Evolutionary conservation across 805 yeast species (phyloP).

Genomic region (Ogataea siamensis): DNA sequence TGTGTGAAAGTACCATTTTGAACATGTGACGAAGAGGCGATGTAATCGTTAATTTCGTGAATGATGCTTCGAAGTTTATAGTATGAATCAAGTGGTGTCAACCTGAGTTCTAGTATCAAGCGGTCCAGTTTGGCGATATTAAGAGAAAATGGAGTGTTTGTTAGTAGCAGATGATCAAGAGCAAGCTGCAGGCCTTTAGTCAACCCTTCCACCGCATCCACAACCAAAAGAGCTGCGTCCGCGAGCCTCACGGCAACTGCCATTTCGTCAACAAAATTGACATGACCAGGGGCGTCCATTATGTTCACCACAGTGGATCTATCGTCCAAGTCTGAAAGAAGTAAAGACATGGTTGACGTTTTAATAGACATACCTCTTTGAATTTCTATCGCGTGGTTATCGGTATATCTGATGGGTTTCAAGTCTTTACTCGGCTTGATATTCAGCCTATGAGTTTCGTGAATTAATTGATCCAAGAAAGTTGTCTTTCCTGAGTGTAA

Average conservation of each 20-base stretch:
- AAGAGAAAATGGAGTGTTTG: slow-evolving; percentile 52
- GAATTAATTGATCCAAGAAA: slow-evolving; percentile 63
- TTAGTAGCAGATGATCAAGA: slow-evolving; percentile 50
- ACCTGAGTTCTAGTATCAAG: slow-evolving; percentile 70
- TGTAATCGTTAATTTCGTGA: slow-evolving; percentile 59
- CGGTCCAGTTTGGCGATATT: slow-evolving; percentile 84
- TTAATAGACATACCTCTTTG: slow-evolving; percentile 70
- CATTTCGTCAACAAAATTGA: slow-evolving; percentile 76
- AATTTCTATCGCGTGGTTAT: slow-evolving; percentile 65
- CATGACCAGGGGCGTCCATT: slow-evolving; percentile 91
- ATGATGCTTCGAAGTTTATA: slow-evolving; percentile 60
- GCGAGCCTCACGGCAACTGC: slow-evolving; percentile 53
- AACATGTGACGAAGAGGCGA: slow-evolving; percentile 33
- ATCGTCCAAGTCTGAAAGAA: slow-evolving; percentile 51
- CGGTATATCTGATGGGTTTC: slow-evolving; percentile 62
- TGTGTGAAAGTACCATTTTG: slow-evolving; percentile 30
- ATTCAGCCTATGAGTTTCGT: slow-evolving; percentile 57
- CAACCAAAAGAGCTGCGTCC: slow-evolving; percentile 66
- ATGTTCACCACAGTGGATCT: slow-evolving; percentile 61
- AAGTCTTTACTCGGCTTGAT: slow-evolving; percentile 35
- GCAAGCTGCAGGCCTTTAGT: slow-evolving; percentile 53
- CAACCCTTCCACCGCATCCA: slow-evolving; percentile 87
- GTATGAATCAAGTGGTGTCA: slow-evolving; percentile 74
- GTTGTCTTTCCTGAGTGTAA: slow-evolving; percentile 86
- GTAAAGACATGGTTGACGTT: slow-evolving; percentile 56